A percentile compares a stretch with the other conserved stretches of the same genome.
phyloP scores from a whole-genome alignment of 192 early-diverging fungal genomes.

The Umbelopsis sp. region DNA sequence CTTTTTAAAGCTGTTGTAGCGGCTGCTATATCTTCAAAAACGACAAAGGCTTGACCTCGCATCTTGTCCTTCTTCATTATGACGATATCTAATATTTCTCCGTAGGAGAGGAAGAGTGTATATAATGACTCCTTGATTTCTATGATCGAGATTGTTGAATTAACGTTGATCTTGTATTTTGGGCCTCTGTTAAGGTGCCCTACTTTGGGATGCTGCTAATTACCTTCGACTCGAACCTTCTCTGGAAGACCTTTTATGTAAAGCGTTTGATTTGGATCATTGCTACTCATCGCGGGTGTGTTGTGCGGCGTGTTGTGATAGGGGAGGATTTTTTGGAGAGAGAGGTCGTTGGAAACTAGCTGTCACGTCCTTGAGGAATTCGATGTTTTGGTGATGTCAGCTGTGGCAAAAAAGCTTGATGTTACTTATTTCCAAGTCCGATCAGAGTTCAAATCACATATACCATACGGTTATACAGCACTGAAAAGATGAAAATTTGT shows the following conservation, averaged over 20 bases:
- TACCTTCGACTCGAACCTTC: conserved; percentile 5
- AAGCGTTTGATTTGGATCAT: conserved; percentile 8
- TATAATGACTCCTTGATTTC: conserved; percentile 76
- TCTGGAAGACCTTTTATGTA: conserved; percentile 9
- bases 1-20: conserved; percentile 87
- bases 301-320: too few relatives aligned
- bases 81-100: conserved; percentile 85
- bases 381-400: too few relatives aligned
- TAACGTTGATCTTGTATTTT: neutral
- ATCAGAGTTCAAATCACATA: too few relatives aligned
- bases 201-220: neutral
- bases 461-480: too few relatives aligned
- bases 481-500: too few relatives aligned
- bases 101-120: conserved; percentile 85
- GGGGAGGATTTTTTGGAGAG: neutral
- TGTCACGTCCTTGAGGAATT: too few relatives aligned
- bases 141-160: conserved; percentile 22
- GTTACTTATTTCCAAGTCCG: too few relatives aligned
- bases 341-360: too few relatives aligned
- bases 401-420: too few relatives aligned
- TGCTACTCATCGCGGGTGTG: neutral
- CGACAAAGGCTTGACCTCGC: conserved; percentile 95
- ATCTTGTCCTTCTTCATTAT: conserved; percentile 78
- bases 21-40: conserved; percentile 79
- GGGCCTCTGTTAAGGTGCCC: too few relatives aligned